Conservation (phyloP, 192 early-diverging fungal species). For the Chytriomyces confervae region DNA sequence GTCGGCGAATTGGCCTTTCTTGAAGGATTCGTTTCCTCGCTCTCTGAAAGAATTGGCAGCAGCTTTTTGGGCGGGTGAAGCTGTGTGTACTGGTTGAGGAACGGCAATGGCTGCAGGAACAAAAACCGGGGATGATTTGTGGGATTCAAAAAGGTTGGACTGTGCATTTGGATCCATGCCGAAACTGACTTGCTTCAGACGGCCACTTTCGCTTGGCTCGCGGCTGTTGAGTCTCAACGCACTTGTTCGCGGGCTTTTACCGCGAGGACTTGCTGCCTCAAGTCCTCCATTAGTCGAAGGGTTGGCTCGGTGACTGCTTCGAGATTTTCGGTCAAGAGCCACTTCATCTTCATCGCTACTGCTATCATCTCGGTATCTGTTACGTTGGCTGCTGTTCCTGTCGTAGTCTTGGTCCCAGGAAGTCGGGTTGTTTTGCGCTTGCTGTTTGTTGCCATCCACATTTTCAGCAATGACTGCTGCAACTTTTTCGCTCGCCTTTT, state of each 20-base stretch:
- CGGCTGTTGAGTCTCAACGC: neutral
- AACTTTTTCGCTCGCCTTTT: constrained; percentile 66
- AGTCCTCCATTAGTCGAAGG: neutral
- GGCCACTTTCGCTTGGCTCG: neutral
- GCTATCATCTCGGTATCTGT: constrained; percentile 39
- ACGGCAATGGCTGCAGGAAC: constrained; percentile 21
- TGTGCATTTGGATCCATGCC: neutral
- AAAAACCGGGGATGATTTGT: neutral
- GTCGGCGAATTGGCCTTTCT: constrained; percentile 86
- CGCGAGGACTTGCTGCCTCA: neutral
- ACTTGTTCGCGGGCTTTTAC: constrained; percentile 2
- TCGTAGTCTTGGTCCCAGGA: constrained; percentile 1
- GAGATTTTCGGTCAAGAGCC: constrained; percentile 16
- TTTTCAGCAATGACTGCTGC: constrained; percentile 36
- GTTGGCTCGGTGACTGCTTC: constrained; percentile 3
- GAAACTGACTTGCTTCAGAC: neutral
- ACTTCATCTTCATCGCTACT: constrained; percentile 34
- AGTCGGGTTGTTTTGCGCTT: neutral
- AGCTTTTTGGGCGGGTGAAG: constrained; percentile 44
- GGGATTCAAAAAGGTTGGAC: neutral
- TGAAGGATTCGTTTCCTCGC: constrained; percentile 82
- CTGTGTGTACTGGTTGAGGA: constrained; percentile 38
- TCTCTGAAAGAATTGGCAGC: constrained; percentile 42
- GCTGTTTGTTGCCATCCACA: constrained; percentile 1
- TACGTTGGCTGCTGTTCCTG: neutral